Evolutionary conservation across 2,329 filamentous ascomycete genomes (phyloP), one percentile per base, ranked within the genome.

Genomic region (Fusarium falciforme): DNA sequence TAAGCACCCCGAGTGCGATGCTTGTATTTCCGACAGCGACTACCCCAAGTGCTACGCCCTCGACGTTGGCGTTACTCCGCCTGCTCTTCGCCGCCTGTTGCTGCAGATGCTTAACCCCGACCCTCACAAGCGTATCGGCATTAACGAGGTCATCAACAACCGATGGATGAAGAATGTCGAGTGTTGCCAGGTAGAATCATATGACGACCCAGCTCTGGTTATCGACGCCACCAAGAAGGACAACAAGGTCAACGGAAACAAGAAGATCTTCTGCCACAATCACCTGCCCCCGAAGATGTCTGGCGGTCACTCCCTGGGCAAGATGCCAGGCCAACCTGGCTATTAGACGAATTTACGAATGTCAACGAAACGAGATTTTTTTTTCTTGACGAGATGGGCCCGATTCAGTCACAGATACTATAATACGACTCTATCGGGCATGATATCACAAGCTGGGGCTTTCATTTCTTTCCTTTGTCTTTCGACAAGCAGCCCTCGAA

Each of bases 91-190:
- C 68, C 90, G 92, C 12, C 84, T 97, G 6, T 83, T 97, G 12
- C 84, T 96, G 60, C 91, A 90, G 80, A 97, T 98, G 94, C 87
- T 97, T 35, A 91, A 97, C 80, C 94, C 94, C 0, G 85, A 95
- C 74, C 94, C 95, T 0, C 82, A 84, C 9, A 90, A 90, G 79
- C 92, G 95, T 47, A 90, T 93, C 75, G 89, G 87, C 31, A 93
- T 96, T 60, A 83, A 87, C 8, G 89, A 94, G 2, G 90, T 94
- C 1, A 84, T 94, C 63, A 90, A 88, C 71, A 90, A 93, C 76
- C 87, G 91, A n/a, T 94, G 91, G 88, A 85, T 96, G 77, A 92
- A 90, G 84, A 89, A 87, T 61, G 89, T 95, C 44, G 93, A 95
- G 76, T 96, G 94, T 83, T 97, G 94, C 80, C 92, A 94, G 76